Percentiles rank a stretch among this genome's conserved stretches.
phyloP scores from a whole-genome alignment of 331 rosid genomes.

The Quercus tomentella region DNA sequence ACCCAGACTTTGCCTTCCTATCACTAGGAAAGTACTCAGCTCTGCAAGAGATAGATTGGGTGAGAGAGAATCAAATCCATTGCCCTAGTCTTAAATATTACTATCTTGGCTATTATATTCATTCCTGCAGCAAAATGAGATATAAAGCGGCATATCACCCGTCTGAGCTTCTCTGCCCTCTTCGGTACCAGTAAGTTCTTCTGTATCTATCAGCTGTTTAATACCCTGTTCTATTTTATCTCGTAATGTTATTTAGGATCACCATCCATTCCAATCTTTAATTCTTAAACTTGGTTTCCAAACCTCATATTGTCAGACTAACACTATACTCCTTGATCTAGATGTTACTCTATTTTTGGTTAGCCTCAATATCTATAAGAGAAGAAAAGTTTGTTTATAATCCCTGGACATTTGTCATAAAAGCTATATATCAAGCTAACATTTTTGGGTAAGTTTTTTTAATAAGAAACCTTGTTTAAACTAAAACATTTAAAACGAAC shows the following conservation, averaged over 20 bases:
- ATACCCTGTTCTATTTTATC: neutral
- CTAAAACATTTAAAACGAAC: neutral
- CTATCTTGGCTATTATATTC: slow-evolving; percentile 95
- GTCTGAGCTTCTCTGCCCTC: slow-evolving; percentile 88
- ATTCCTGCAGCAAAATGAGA: slow-evolving; percentile 91
- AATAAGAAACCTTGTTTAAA: too few species aligned
- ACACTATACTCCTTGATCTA: neutral
- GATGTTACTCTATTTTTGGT: too few species aligned
- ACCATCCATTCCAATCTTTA: neutral
- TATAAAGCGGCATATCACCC: slow-evolving; percentile 90
- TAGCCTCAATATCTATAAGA: neutral
- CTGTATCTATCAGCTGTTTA: neutral
- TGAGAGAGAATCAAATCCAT: slow-evolving; percentile 68
- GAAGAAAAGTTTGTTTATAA: neutral
- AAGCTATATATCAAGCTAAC: neutral
- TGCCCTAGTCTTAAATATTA: slow-evolving; percentile 81
- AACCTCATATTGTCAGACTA: neutral
- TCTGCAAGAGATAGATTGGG: slow-evolving; percentile 83
- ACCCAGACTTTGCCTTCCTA: slow-evolving; percentile 88
- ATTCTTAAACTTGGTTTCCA: neutral
- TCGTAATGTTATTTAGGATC: too few species aligned
- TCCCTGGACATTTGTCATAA: neutral
- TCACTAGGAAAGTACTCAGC: slow-evolving; percentile 97
- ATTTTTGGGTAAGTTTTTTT: too few species aligned
- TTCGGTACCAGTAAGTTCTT: slow-evolving; percentile 77